phyloP scores from a whole-genome alignment of 2,329 filamentous ascomycete species.

The Fusarium xyrophilum region DNA sequence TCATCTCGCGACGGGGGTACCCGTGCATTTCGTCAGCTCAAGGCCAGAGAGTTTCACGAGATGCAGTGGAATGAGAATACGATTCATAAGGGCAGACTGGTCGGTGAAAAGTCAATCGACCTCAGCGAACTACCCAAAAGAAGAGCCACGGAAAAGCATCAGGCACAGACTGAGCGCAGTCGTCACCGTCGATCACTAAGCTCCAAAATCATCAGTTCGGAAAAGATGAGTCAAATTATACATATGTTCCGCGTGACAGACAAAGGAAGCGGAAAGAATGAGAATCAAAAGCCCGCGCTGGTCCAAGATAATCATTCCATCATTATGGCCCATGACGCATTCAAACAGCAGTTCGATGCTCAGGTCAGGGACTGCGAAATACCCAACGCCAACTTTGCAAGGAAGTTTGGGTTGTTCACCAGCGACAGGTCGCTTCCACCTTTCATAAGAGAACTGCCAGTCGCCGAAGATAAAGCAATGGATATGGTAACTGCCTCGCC shows the following conservation, averaged over 20 bases:
- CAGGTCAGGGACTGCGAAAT: constrained; percentile 47
- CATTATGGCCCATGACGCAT: constrained; percentile 4
- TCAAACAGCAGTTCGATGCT: constrained; percentile 12
- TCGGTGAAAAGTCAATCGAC: constrained; percentile 45
- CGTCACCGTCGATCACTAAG: constrained; percentile 1
- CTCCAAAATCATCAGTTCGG: background rate
- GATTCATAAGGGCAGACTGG: constrained; percentile 42
- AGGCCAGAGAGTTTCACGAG: constrained; percentile 51
- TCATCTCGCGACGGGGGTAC: constrained; percentile 50
- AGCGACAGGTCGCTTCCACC: constrained; percentile 45
- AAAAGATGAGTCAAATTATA: constrained; percentile 15
- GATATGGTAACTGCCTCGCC: constrained; percentile 44
- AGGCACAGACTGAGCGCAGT: background rate
- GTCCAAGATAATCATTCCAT: background rate
- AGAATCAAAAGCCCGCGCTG: background rate
- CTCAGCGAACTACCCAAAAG: constrained; percentile 13
- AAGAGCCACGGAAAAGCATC: background rate
- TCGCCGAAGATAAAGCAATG: constrained; percentile 52
- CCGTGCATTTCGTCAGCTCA: constrained; percentile 47
- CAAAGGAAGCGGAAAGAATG: background rate
- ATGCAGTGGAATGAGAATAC: constrained; percentile 49
- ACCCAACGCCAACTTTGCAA: constrained; percentile 54
- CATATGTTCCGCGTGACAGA: constrained; percentile 5
- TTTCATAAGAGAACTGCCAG: constrained; percentile 49
- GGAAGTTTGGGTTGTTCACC: constrained; percentile 51